Evolutionary conservation across 2,329 filamentous ascomycete species (phyloP).

Genomic region (Teratosphaeriaceae sp.): DNA sequence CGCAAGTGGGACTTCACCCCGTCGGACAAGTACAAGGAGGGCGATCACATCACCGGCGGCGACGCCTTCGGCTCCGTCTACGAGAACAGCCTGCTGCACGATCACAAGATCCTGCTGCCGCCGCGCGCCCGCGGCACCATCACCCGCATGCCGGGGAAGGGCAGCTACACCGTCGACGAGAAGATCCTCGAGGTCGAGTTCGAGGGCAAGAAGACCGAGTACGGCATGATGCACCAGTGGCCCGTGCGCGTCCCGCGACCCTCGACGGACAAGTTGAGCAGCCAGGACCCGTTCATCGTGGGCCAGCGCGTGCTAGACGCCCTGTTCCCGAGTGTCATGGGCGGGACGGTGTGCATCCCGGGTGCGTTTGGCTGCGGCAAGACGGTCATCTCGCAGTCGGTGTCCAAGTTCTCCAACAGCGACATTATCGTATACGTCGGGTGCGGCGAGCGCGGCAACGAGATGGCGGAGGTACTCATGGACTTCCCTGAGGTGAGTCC

Average conservation of each 20-base stretch:
- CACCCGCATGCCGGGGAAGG: constrained; percentile 81
- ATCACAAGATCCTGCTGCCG: constrained; percentile 89
- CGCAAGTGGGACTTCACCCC: constrained; percentile 98
- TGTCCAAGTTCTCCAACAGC: constrained; percentile 99
- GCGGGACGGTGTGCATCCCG: constrained; percentile 95
- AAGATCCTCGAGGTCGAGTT: constrained; percentile 96
- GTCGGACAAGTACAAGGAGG: constrained; percentile 68
- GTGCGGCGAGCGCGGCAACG: constrained; percentile 86
- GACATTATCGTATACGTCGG: constrained; percentile 99
- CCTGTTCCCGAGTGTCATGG: constrained; percentile 92
- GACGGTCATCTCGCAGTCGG: constrained; percentile 97
- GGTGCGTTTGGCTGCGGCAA: constrained; percentile 98
- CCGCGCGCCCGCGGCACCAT: constrained; percentile 87
- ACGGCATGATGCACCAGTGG: constrained; percentile 98
- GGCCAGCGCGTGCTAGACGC: constrained; percentile 95
- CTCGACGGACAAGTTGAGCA: constrained; percentile 83
- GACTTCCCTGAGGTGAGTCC: constrained; percentile 86
- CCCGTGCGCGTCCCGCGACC: constrained; percentile 94
- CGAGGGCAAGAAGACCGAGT: constrained; percentile 88
- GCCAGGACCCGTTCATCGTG: constrained; percentile 87
- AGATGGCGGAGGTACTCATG: constrained; percentile 99
- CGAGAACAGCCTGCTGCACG: constrained; percentile 90
- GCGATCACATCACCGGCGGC: constrained; percentile 93
- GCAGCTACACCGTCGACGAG: constrained; percentile 87
- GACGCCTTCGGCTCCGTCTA: constrained; percentile 93